Evolutionary conservation across 148 eudicot species (phyloP).

Genomic region (Silene latifolia): DNA sequence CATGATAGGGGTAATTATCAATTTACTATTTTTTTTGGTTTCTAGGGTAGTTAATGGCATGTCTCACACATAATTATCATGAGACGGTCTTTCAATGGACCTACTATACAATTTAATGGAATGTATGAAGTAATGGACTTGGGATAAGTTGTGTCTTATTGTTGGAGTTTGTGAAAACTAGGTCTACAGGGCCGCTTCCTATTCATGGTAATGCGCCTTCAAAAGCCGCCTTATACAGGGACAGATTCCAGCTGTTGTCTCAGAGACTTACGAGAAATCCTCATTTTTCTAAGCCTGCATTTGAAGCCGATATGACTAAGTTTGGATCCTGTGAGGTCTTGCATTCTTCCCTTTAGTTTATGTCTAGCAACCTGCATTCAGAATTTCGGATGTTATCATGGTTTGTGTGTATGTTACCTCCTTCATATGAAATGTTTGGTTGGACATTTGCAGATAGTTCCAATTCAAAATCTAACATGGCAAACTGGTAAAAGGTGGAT

Average conservation of each 20-base stretch:
- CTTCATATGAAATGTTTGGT: background rate
- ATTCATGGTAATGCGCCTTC: constrained; percentile 84
- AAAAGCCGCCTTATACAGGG: constrained; percentile 71
- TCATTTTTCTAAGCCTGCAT: constrained; percentile 73
- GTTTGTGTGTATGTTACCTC: background rate
- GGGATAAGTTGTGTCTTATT: too few species aligned
- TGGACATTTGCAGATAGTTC: constrained; percentile 64
- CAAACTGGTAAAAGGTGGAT: constrained; percentile 83
- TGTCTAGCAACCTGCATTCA: background rate
- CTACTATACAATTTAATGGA: too few species aligned
- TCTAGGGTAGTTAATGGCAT: too few species aligned
- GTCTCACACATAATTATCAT: too few species aligned
- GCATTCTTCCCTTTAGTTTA: background rate
- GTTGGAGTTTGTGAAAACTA: constrained; percentile 8
- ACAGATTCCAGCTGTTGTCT: constrained; percentile 68
- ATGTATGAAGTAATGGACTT: too few species aligned
- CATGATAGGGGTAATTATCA: too few species aligned
- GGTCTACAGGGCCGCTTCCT: constrained; percentile 60
- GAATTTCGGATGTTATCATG: background rate
- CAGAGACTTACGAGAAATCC: constrained; percentile 84
- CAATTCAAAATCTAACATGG: constrained; percentile 83
- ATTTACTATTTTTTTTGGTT: too few species aligned
- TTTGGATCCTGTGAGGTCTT: constrained; percentile 83
- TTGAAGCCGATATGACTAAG: constrained; percentile 50
- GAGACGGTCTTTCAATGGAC: too few species aligned